Conservation (phyloP, 441 rosid species). For the Erodium trifolium region DNA sequence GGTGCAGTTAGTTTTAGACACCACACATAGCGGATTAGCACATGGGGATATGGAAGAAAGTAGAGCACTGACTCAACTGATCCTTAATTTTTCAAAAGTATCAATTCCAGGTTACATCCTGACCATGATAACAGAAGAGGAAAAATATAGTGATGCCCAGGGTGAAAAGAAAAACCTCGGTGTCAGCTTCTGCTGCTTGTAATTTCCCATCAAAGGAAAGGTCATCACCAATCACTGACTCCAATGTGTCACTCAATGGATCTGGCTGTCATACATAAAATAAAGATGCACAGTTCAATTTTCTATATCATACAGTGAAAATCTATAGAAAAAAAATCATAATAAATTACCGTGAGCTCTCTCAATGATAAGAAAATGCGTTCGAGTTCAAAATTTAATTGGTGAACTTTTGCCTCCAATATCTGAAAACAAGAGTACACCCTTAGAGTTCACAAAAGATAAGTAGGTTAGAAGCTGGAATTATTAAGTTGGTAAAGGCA, state of each 20-base stretch:
- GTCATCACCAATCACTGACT: slow-evolving; percentile 58
- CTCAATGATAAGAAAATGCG: too few relatives aligned
- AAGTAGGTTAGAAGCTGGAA: too few relatives aligned
- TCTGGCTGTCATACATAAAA: slow-evolving; percentile 50
- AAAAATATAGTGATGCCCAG: neutral
- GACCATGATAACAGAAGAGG: neutral
- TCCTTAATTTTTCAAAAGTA: neutral
- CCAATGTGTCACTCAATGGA: slow-evolving; percentile 70
- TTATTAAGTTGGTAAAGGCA: too few relatives aligned
- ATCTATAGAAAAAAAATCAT: neutral
- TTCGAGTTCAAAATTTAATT: too few relatives aligned
- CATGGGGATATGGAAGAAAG: too few relatives aligned
- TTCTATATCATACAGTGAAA: slow-evolving; percentile 2
- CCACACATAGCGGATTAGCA: too few relatives aligned
- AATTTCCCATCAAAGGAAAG: slow-evolving; percentile 48
- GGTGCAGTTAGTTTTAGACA: too few relatives aligned
- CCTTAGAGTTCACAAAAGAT: too few relatives aligned
- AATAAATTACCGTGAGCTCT: too few relatives aligned
- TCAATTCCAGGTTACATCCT: neutral
- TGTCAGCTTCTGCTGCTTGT: slow-evolving; percentile 58
- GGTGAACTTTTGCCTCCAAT: too few relatives aligned
- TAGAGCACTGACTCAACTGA: neutral
- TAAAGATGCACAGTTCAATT: slow-evolving; percentile 5
- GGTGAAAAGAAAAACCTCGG: slow-evolving; percentile 42
- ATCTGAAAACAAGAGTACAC: too few relatives aligned